A percentile compares a stretch with the other conserved stretches of the same genome.
phyloP scores from a whole-genome alignment of 2,329 filamentous ascomycete genomes.

The Colletotrichum liriopes region DNA sequence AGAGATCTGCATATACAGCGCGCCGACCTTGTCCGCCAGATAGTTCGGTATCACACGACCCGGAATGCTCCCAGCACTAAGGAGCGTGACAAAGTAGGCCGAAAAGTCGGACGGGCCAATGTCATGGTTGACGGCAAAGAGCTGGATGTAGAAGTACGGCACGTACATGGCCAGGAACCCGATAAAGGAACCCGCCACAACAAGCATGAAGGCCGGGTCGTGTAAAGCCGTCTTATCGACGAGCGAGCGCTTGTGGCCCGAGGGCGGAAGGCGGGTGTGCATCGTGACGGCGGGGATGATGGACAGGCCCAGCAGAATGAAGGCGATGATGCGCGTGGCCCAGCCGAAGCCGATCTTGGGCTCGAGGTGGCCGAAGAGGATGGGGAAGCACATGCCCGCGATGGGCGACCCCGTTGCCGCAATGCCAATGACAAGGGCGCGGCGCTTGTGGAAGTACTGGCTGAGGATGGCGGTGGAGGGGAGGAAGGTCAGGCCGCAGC shows the following conservation, averaged over 20 bases:
- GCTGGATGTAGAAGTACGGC: slow-evolving; percentile 64
- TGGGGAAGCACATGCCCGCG: slow-evolving; percentile 59
- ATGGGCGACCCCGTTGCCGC: slow-evolving; percentile 54
- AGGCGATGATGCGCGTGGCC: slow-evolving; percentile 62
- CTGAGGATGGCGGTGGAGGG: slow-evolving; percentile 56
- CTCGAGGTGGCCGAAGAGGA: slow-evolving; percentile 60
- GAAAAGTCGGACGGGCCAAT: slow-evolving; percentile 53
- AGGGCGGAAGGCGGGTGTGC: slow-evolving; percentile 53
- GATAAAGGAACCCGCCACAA: slow-evolving; percentile 55
- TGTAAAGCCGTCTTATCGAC: slow-evolving; percentile 56
- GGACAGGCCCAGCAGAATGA: slow-evolving; percentile 59
- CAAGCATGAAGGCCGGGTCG: slow-evolving; percentile 57
- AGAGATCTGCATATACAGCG: slow-evolving; percentile 56
- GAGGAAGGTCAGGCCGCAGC: slow-evolving; percentile 54
- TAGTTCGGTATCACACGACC: slow-evolving; percentile 63
- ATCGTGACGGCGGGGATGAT: slow-evolving; percentile 58
- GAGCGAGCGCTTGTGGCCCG: slow-evolving; percentile 49
- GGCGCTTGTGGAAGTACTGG: slow-evolving; percentile 56
- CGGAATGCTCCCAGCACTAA: slow-evolving; percentile 63
- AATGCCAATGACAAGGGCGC: slow-evolving; percentile 53
- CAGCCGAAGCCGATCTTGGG: slow-evolving; percentile 69
- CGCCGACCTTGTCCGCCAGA: slow-evolving; percentile 60
- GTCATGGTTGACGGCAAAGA: slow-evolving; percentile 59
- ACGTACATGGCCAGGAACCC: slow-evolving; percentile 64
- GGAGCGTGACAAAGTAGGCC: slow-evolving; percentile 59